Conservation (phyloP, 2,329 filamentous ascomycete genomes). For the Venturia pyrina region DNA sequence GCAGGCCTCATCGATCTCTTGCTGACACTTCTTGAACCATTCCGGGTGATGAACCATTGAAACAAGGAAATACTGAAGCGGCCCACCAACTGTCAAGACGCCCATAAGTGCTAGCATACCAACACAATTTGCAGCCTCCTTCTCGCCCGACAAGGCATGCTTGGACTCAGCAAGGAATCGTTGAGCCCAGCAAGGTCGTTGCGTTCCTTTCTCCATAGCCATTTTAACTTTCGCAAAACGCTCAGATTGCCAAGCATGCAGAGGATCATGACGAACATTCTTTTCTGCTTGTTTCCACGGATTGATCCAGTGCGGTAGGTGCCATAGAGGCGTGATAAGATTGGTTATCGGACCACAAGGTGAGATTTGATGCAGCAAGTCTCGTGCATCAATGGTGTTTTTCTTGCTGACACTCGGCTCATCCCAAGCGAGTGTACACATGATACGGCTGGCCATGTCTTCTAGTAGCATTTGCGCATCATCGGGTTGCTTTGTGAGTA, state of each 20-base stretch:
- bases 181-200: constrained; percentile 33
- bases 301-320: constrained; percentile 40
- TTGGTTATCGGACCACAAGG: constrained; percentile 48
- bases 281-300: constrained; percentile 45
- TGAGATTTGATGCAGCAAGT: constrained; percentile 48
- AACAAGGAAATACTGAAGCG: constrained; percentile 23
- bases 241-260: constrained; percentile 42
- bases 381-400: constrained; percentile 43
- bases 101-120: constrained; percentile 27
- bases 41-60: constrained; percentile 40
- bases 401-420: constrained; percentile 39
- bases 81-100: constrained; percentile 24
- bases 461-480: constrained; percentile 42
- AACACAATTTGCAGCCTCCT: constrained; percentile 25
- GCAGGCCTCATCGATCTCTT: constrained; percentile 34
- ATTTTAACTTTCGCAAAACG: constrained; percentile 28
- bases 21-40: constrained; percentile 36
- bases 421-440: constrained; percentile 47
- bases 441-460: constrained; percentile 48
- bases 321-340: constrained; percentile 44
- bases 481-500: constrained; percentile 40
- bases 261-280: constrained; percentile 44
- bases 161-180: constrained; percentile 33
- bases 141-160: constrained; percentile 25
- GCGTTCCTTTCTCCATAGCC: constrained; percentile 31